These are phyloP conservation scores for Talaromyces albobiverticillius DNA, from an alignment of 2,329 filamentous ascomycete genomes.

Conservation along the genomic window DNA sequence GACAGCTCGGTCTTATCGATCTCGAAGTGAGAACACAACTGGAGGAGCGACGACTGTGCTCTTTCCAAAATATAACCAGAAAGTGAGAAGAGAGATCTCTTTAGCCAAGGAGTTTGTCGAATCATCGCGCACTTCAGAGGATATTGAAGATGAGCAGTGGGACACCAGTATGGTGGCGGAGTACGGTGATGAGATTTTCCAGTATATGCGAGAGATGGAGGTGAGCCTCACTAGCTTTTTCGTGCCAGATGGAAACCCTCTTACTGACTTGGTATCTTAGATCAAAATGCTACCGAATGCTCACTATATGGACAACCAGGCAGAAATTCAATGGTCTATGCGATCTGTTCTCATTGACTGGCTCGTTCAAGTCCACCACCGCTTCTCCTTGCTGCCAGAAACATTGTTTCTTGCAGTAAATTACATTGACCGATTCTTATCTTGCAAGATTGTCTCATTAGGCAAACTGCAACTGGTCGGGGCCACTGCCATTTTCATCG, in stretches of 20 bases:
- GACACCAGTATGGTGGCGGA: constrained; percentile 98
- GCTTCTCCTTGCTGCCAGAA: constrained; percentile 87
- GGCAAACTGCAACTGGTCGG: constrained; percentile 94
- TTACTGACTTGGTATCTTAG: constrained; percentile 43
- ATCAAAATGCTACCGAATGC: constrained; percentile 79
- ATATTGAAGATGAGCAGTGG: constrained; percentile 83
- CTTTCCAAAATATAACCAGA: constrained; percentile 68
- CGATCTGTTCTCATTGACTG: constrained; percentile 95
- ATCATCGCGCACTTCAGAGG: constrained; percentile 63
- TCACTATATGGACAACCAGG: constrained; percentile 94
- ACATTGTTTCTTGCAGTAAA: constrained; percentile 94
- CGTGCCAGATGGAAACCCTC: background rate
- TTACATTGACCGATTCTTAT: constrained; percentile 95
- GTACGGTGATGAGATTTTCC: constrained; percentile 93
- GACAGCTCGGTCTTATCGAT: constrained; percentile 74
- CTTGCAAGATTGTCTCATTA: constrained; percentile 89
- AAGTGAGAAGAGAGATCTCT: constrained; percentile 70
- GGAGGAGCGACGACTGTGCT: constrained; percentile 63
- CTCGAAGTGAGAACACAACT: constrained; percentile 70
- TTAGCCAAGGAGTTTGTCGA: constrained; percentile 66
- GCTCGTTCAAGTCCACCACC: constrained; percentile 92
- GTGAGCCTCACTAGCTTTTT: constrained; percentile 42
- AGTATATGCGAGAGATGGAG: constrained; percentile 87
- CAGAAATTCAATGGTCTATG: constrained; percentile 99
- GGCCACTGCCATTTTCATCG: constrained; percentile 91